Evolutionary conservation across 148 eudicot genomes (phyloP), one percentile per base, ranked within the genome.

Genomic region (Arctostaphylos glauca): DNA sequence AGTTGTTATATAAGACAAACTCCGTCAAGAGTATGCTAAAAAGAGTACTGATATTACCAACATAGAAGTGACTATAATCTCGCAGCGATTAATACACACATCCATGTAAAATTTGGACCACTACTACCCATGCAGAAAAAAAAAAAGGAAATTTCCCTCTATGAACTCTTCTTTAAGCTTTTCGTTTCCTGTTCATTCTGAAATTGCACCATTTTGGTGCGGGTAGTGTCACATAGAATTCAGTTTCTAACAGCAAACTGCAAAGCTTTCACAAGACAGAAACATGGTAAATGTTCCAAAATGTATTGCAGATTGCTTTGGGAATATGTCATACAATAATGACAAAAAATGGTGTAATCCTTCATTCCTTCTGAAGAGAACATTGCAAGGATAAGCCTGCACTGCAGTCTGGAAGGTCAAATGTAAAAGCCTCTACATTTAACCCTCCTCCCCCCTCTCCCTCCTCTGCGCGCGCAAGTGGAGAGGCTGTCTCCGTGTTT

Each of bases 41-140:
- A 82, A 21, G 83, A 85, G 52, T 9, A 48, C 54, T 5, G 58
- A 66, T 54, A 77, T 19, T 25, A 66, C 31, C 4, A 41, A 74
- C 31, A 41, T n/a, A 62, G 64, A 81, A 79, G n/a, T 55, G 75
- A n/a, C n/a, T n/a, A n/a, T n/a, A n/a, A n/a, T n/a, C n/a, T n/a
- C n/a, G n/a, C n/a, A n/a, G n/a, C n/a, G n/a, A 13, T 47, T 54
- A 59, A 73, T 44, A 58, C 16, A 55, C 53, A 43, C 44, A 10
- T 66, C 5, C 25, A 8, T 64, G 25, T 60, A 31, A 64, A 23
- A 64, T 23, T 64, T 25, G 43, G 70, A 64, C 6, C 6, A 25
- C 23, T 64, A 38, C 41, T 3, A 9, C 31, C 13, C 44, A 66
- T 66, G 7, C 71, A 66, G 44, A 12, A 31, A 31, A 66, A 31